Percentiles rank a stretch among this genome's conserved stretches.
Evolutionary conservation across 208 protist genomes (phyloP).

Genomic region (Phytomonas francai): DNA sequence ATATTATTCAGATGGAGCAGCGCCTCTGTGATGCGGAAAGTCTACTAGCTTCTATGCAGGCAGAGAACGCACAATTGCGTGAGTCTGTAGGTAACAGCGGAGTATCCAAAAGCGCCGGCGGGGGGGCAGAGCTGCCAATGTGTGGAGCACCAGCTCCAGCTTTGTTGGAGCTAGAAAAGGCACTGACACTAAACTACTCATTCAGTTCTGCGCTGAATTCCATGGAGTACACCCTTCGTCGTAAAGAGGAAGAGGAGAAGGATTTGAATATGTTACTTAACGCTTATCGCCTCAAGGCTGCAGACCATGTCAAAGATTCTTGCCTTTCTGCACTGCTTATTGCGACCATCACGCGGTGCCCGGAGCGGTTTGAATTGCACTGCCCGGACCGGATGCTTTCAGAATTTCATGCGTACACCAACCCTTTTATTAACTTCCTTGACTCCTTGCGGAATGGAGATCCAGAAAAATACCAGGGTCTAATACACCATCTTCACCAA

Average conservation of each 20-base stretch:
- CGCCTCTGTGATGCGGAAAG: constrained; percentile 48
- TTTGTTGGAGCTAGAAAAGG: constrained; percentile 28
- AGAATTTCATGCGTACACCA: constrained; percentile 48
- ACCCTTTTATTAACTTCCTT: constrained; percentile 63
- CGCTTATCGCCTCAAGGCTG: constrained; percentile 54
- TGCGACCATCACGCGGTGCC: constrained; percentile 62
- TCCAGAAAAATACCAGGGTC: constrained; percentile 44
- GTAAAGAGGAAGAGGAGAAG: constrained; percentile 68
- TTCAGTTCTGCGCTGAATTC: constrained; percentile 49
- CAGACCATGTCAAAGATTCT: constrained; percentile 50
- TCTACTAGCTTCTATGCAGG: constrained; percentile 30
- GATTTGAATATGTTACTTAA: constrained; percentile 69
- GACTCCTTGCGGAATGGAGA: constrained; percentile 45
- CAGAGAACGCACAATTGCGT: constrained; percentile 52
- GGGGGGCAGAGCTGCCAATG: background rate
- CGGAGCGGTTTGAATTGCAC: constrained; percentile 55
- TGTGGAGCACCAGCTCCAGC: background rate
- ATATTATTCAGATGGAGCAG: constrained; percentile 49
- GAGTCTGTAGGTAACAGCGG: constrained; percentile 18
- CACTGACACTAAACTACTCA: constrained; percentile 27
- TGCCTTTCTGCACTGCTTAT: constrained; percentile 53
- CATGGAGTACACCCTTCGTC: constrained; percentile 76
- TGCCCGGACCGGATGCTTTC: constrained; percentile 50
- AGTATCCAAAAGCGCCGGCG: constrained; percentile 3
- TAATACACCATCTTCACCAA: constrained; percentile 64